Percentiles rank a stretch among this genome's conserved stretches.
These are phyloP conservation scores for Plasmodium ovale DNA, from an alignment of 169 alveolate genomes.

Conservation along the genomic window DNA sequence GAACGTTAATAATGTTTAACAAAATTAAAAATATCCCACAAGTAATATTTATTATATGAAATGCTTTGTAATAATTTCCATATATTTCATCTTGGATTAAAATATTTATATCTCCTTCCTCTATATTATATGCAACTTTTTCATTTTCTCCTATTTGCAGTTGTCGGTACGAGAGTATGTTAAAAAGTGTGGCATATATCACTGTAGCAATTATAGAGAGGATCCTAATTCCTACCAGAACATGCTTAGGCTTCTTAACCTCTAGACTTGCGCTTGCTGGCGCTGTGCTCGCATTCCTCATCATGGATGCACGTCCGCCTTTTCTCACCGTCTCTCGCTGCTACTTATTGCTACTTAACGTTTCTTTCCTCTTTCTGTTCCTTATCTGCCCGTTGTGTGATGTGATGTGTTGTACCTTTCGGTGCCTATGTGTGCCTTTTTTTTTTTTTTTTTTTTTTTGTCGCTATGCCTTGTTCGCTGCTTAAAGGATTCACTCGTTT, in stretches of 20 bases:
- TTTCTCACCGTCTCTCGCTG: neutral
- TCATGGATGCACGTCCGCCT: neutral
- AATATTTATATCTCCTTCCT: neutral
- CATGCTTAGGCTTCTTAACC: neutral
- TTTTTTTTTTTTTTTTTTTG: neutral
- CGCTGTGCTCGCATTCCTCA: conserved; percentile 9
- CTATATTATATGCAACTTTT: neutral
- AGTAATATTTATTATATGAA: conserved; percentile 29
- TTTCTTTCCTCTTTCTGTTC: neutral
- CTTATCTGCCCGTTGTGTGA: neutral
- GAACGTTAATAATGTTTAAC: conserved; percentile 12
- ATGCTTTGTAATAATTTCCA: conserved; percentile 45
- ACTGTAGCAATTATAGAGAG: conserved; percentile 16
- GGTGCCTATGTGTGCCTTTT: neutral
- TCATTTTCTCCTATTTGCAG: conserved; percentile 28
- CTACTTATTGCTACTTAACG: neutral
- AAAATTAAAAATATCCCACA: conserved; percentile 39
- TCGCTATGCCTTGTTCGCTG: neutral
- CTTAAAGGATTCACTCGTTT: neutral
- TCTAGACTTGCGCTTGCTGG: neutral
- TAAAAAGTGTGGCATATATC: conserved; percentile 27
- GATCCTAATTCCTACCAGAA: conserved; percentile 16
- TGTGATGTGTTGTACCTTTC: neutral
- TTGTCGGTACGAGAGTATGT: neutral
- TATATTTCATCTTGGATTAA: conserved; percentile 38